phyloP scores from a whole-genome alignment of 805 yeast genomes.

The Candida taoyuanica region DNA sequence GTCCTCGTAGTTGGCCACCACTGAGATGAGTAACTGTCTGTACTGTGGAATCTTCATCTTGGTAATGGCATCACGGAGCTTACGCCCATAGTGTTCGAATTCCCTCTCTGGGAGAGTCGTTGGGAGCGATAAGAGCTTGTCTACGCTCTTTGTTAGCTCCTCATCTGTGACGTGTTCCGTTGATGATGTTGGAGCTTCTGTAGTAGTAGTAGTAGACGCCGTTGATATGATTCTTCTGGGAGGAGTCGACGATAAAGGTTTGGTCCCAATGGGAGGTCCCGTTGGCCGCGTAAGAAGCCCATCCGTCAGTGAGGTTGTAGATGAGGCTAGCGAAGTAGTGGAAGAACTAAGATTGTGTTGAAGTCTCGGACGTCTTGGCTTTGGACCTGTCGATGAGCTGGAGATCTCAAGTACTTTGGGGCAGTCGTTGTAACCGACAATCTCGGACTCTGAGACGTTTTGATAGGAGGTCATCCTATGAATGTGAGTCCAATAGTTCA shows the following conservation, averaged over 20 bases:
- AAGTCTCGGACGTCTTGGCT: slow-evolving; percentile 7
- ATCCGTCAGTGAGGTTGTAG: slow-evolving; percentile 3
- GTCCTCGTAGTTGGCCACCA: slow-evolving; percentile 24
- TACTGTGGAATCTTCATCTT: slow-evolving; percentile 28
- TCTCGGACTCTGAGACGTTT: slow-evolving; percentile 36
- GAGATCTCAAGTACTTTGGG: slow-evolving; percentile 28
- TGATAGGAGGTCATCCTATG: slow-evolving; percentile 27
- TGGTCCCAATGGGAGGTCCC: slow-evolving; percentile 6
- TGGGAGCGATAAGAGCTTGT: slow-evolving; percentile 24
- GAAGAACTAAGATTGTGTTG: slow-evolving; percentile 7
- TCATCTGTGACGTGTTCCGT: slow-evolving; percentile 8
- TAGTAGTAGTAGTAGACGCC: neutral
- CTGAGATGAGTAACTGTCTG: slow-evolving; percentile 24
- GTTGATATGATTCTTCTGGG: neutral
- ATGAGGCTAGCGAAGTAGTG: neutral
- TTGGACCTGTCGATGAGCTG: slow-evolving; percentile 5
- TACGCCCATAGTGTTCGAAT: slow-evolving; percentile 38
- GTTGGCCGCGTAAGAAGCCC: slow-evolving; percentile 19
- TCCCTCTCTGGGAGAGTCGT: slow-evolving; percentile 38
- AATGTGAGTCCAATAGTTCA: neutral
- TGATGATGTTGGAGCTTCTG: neutral
- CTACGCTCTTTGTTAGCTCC: slow-evolving; percentile 23
- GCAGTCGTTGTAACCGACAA: slow-evolving; percentile 42
- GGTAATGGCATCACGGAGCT: slow-evolving; percentile 30
- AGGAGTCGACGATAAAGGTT: neutral